Evolutionary conservation across 2,329 filamentous ascomycete species (phyloP).

Genomic region (Cladosporium velox): DNA sequence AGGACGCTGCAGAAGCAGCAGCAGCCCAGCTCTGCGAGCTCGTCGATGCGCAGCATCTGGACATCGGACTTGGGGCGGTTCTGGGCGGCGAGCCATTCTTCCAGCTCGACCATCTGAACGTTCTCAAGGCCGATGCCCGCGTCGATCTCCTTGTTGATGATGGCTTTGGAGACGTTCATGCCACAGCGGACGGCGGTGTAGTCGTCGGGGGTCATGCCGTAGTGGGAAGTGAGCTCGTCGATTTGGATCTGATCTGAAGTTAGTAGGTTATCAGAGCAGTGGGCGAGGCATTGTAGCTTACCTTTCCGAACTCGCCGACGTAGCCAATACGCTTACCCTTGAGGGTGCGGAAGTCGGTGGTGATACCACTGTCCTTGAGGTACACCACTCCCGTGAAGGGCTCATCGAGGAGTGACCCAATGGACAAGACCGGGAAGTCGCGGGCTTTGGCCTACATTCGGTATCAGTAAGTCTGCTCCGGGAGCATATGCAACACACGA

Average conservation of each 20-base stretch:
- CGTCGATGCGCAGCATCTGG: conserved; percentile 78
- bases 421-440: conserved; percentile 69
- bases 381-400: conserved; percentile 80
- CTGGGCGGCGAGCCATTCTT: conserved; percentile 70
- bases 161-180: conserved; percentile 78
- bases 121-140: conserved; percentile 78
- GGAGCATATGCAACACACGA: no score
- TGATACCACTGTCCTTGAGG: conserved; percentile 73
- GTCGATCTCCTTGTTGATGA: conserved; percentile 71
- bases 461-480: neutral
- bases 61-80: conserved; percentile 66
- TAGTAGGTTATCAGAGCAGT: neutral
- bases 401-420: conserved; percentile 75
- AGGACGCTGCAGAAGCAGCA: conserved; percentile 83
- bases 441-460: conserved; percentile 69
- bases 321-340: conserved; percentile 78
- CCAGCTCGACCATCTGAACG: conserved; percentile 80
- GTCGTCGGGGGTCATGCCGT: conserved; percentile 70
- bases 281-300: conserved; percentile 26
- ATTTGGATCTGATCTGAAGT: conserved; percentile 65
- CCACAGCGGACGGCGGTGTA: conserved; percentile 77
- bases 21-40: conserved; percentile 76
- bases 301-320: conserved; percentile 76
- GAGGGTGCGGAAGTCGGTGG: conserved; percentile 71
- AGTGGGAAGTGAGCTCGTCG: conserved; percentile 76